Base-by-base conservation (phyloP, 768 basidiomycete genomes). In the Russula sp. region DNA sequence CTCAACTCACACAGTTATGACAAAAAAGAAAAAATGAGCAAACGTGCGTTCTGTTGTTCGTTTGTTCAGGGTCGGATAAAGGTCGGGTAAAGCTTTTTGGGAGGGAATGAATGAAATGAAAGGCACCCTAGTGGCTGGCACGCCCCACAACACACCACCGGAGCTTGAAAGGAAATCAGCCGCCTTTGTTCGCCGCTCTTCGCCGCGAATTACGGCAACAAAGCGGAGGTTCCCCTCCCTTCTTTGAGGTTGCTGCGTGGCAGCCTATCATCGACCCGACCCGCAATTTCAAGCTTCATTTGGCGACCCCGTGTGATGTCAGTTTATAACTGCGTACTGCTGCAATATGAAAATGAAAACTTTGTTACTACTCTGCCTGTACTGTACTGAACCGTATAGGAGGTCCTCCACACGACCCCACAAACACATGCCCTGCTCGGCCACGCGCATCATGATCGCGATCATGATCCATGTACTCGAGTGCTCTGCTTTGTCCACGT, bases 401-500 rank as follows among this genome's bases (percentile, higher is more conserved):
- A 46, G 42, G 30, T 8, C 20, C 49, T 16, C 16, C 26, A 13
- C 49, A 36, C 28, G 11, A 26, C 56, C n/a, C 55, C 38, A 40
- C 38, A 40, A 20, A 44, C 18, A n/a, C 44, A 20, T 28, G 16
- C 42, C 40, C 57, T 16, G 22, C 44, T n/a, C 52, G 18, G 16
- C 34, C 53, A 48, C 61, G 44, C 28, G 14, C 54, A 49, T 62
- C 60, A 44, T 44, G 32, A 34, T 32, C 59, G 26, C 36, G 44
- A 50, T 32, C 61, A 48, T 34, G 46, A 16, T 40, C 52, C 42
- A 57, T 30, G 20, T 44, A 13, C 56, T 16, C 38, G 16, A 16
- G 38, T 40, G 7, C 38, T 18, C 14, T 40, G 18, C 38, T 40
- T 16, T n/a, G n/a, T n/a, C n/a, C n/a, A n/a, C n/a, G 30, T 48